phyloP scores from a whole-genome alignment of 2,329 filamentous ascomycete species.

The Beauveria varroae region DNA sequence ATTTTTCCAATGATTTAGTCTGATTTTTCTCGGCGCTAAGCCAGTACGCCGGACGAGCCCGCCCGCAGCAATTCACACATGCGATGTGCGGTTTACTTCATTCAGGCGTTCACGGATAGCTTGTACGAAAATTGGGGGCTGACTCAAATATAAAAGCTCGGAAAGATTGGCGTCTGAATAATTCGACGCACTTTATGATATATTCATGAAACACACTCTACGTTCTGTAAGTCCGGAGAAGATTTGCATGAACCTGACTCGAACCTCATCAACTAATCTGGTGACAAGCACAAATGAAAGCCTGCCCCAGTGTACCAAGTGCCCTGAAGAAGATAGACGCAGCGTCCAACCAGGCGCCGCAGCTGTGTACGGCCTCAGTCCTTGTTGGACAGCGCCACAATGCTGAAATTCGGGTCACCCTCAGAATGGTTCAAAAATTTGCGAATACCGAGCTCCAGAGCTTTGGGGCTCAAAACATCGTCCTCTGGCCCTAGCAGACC shows the following conservation, averaged over 20 bases:
- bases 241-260: neutral
- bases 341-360: neutral
- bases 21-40: neutral
- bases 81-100: neutral
- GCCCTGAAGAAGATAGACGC: neutral
- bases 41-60: neutral
- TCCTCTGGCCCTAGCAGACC: slow-evolving; percentile 47
- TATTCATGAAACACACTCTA: neutral
- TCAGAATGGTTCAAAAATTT: slow-evolving; percentile 32
- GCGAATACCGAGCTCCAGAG: slow-evolving; percentile 53
- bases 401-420: slow-evolving; percentile 31
- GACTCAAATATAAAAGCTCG: too few species aligned
- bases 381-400: slow-evolving; percentile 27
- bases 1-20: neutral
- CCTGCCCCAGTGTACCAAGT: neutral
- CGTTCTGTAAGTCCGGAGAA: neutral
- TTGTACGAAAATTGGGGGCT: neutral
- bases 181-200: too few species aligned
- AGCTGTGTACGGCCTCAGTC: neutral
- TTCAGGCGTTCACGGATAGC: neutral
- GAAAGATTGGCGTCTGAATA: too few species aligned
- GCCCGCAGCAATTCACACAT: neutral
- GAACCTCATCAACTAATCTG: neutral
- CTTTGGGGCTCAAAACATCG: slow-evolving; percentile 58
- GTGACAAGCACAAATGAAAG: neutral